These are phyloP conservation scores for Chlorophyllum brunneum DNA, from an alignment of 768 basidiomycete genomes.

Conservation along the genomic window DNA sequence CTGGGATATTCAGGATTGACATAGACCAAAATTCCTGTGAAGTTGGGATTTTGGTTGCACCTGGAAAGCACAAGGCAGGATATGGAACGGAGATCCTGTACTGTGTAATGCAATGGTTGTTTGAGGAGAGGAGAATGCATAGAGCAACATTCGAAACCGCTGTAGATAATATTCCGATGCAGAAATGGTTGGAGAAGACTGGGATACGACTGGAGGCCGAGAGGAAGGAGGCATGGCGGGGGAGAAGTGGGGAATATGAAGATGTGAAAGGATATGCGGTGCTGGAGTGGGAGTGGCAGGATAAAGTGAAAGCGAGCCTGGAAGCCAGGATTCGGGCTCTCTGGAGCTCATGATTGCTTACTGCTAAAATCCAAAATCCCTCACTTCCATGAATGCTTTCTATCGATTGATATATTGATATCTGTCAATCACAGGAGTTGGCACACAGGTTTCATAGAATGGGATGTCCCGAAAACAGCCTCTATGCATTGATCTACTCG, in stretches of 20 bases:
- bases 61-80: slow-evolving; percentile 32
- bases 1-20: slow-evolving; percentile 37
- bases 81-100: slow-evolving; percentile 44
- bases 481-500: slow-evolving; percentile 36
- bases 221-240: slow-evolving; percentile 38
- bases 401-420: too few relatives aligned
- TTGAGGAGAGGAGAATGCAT: slow-evolving; percentile 39
- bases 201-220: slow-evolving; percentile 34
- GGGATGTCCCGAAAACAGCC: too few relatives aligned
- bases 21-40: slow-evolving; percentile 32
- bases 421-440: slow-evolving; percentile 1
- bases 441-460: slow-evolving; percentile 7
- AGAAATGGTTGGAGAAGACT: slow-evolving; percentile 40
- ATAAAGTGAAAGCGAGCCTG: slow-evolving; percentile 27
- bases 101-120: slow-evolving; percentile 32
- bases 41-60: slow-evolving; percentile 35
- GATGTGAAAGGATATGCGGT: slow-evolving; percentile 40
- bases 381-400: too few relatives aligned
- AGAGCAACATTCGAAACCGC: slow-evolving; percentile 39
- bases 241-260: slow-evolving; percentile 27
- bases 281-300: slow-evolving; percentile 39
- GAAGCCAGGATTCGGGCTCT: slow-evolving; percentile 23
- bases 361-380: too few relatives aligned
- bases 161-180: slow-evolving; percentile 39
- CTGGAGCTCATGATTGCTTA: background rate